Percentiles rank a stretch among this genome's conserved stretches.
Conservation (phyloP, 495 filamentous ascomycete genomes). For the Lasiosphaeria hispida region DNA sequence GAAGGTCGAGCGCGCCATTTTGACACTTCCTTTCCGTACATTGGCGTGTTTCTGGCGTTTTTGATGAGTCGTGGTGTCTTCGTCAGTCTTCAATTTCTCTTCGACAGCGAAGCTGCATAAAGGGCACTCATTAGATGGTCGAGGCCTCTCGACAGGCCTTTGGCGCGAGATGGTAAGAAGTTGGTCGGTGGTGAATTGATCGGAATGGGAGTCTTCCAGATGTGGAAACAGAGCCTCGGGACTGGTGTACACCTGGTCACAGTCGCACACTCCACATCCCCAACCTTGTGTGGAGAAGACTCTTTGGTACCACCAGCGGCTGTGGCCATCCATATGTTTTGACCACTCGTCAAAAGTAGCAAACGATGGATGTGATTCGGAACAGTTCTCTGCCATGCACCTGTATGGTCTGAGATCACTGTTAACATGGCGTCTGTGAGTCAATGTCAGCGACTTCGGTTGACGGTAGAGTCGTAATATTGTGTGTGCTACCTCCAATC, state of each 20-base stretch:
- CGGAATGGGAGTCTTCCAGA: not conserved
- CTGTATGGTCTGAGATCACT: not conserved
- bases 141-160: not conserved
- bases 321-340: not conserved
- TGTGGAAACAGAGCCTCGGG: not conserved
- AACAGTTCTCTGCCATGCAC: not conserved
- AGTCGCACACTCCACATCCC: not conserved
- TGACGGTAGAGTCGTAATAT: not conserved
- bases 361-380: not conserved
- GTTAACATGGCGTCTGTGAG: not conserved
- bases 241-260: not conserved
- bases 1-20: no score
- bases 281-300: not conserved
- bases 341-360: not conserved
- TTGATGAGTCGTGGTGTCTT: not conserved
- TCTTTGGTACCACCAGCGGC: not conserved
- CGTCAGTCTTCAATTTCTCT: not conserved
- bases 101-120: not conserved
- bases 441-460: no score
- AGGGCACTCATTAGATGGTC: not conserved
- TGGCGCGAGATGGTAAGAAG: not conserved
- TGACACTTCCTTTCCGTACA: no score
- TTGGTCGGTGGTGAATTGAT: not conserved
- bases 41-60: not conserved
- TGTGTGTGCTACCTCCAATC: not conserved